Base-by-base conservation (phyloP, 495 filamentous ascomycete species). In the Podospora tetraspora region DNA sequence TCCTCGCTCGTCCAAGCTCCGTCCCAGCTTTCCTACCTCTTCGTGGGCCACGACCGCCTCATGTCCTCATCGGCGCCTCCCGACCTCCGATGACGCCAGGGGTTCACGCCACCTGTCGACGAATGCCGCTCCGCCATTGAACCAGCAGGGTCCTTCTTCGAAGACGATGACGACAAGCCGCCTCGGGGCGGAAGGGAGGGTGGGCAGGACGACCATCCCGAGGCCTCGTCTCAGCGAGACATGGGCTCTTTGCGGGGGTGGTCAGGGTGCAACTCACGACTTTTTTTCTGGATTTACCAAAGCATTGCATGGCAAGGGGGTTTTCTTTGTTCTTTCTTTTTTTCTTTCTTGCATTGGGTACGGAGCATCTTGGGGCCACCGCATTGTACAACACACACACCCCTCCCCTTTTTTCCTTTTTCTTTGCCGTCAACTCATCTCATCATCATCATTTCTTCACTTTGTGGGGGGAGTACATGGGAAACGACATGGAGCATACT, bases 11-110 rank as follows among this genome's bases (percentile, higher is more conserved):
- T 77, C 69, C 77, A 72, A 59, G 69, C 72, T 32, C 81, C 82
- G 12, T 86, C 81, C 61, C 80, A 82, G 75, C 80, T 84, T 69
- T 80, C 80, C 22, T 72, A 78, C 65, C 78, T 85, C 69, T 75
- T 84, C 16, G 77, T 79, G 70, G 80, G 81, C 65, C 76, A 85
- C 70, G 79, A 83, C 75, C 81, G 76, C 61, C 70, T 81, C 67
- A 76, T 82, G 70, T 77, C 81, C 62, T 75, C 76, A 30, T 84
- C 79, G 66, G 82, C 80, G 64, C 81, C 80, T 22, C 68, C 79
- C 65, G 71, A 70, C 60, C 71, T 78, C 58, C 34, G 66, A 67
- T 67, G 62, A 72, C 64, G 29, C 23, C 21, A 16, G 60, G 34
- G 21, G 30, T 27, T 9, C 32, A 16, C 10, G 62, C 19, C 22